Conservation (phyloP, 352 stramenopile genomes). For the Phytophthora tubulina region DNA sequence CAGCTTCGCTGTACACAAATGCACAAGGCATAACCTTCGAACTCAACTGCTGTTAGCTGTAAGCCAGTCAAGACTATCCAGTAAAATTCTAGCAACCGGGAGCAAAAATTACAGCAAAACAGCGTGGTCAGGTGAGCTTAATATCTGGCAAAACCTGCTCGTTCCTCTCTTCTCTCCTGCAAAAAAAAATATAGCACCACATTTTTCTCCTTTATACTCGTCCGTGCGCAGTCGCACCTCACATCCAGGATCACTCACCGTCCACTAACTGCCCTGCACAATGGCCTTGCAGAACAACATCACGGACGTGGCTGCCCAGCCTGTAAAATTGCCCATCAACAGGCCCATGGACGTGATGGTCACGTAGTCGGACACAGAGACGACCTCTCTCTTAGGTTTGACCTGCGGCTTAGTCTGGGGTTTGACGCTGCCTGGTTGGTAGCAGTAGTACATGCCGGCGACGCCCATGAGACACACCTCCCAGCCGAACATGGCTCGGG, state of each 20-base stretch:
- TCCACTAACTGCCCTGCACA: slow-evolving; percentile 46
- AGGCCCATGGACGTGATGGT: slow-evolving; percentile 72
- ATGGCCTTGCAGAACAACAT: slow-evolving; percentile 69
- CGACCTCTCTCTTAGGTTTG: slow-evolving; percentile 52
- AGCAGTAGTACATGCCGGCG: slow-evolving; percentile 74
- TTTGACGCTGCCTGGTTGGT: slow-evolving; percentile 23
- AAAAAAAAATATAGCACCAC: slow-evolving; percentile 15
- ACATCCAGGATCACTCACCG: slow-evolving; percentile 8
- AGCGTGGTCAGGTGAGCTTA: slow-evolving; percentile 7
- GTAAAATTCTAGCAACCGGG: background rate
- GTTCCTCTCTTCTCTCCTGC: slow-evolving; percentile 11
- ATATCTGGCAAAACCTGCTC: slow-evolving; percentile 6
- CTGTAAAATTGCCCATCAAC: slow-evolving; percentile 63
- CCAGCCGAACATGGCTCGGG: slow-evolving; percentile 45
- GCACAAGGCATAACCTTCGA: too few relatives aligned
- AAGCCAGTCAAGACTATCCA: too few relatives aligned
- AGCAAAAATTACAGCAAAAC: slow-evolving; percentile 3
- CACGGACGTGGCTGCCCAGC: slow-evolving; percentile 64
- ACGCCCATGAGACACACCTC: slow-evolving; percentile 66
- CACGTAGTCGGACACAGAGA: slow-evolving; percentile 77
- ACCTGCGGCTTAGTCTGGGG: slow-evolving; percentile 25
- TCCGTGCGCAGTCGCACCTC: slow-evolving; percentile 12
- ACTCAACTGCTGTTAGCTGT: too few relatives aligned
- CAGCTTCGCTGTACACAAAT: too few relatives aligned
- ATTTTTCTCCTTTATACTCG: slow-evolving; percentile 29